Base-by-base conservation (phyloP, 208 protist species). In the Acanthamoeba triangularis region DNA sequence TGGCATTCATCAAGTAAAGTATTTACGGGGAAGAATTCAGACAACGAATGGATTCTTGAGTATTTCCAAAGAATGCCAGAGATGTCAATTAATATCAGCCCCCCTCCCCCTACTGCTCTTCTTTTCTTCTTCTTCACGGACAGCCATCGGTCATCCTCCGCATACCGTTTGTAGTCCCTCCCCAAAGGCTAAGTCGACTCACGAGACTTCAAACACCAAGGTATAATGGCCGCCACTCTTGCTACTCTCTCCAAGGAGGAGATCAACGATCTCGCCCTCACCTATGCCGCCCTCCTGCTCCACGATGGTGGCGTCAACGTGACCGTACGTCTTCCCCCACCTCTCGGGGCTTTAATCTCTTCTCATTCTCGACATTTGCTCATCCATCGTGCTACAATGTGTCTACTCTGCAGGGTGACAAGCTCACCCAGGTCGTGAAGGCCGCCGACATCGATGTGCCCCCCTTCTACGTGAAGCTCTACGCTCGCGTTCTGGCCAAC, bases 301-400 rank as follows among this genome's bases (percentile, higher is more conserved):
- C 80, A 88, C 80, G 80, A 88, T 88, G 80, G 80, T 88, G 80
- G 80, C 28, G 80, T 88, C 80, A 88, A 88, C 80, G 80, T 88
- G 25, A 88, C 80, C 8, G 80, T 88, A 63, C 80, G 80, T 65
- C 59, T 1, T 23, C 59, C 3, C 8, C 59, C 59, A 10, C 8
- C 25, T n/a, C n/a, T 65, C 23, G 59, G 16, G 2, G 52, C 52
- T 25, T 28, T 20, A 47, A 47, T 18, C 7, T 78, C 69, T 23
- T 44, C 20, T 25, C 67, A 41, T 47, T 44, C 11, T 49, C 30
- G 2, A 0, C 23, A n/a, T 82, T 30, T 30, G 18, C 44, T 28
- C 11, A 59, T 33, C 33, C 28, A 6, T 85, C 14, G 6, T 85
- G 35, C 76, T 56, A 35, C 41, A 16, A 30, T 16, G 33, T 20